Conservation (phyloP, 1,139 yeast species). For the Saccharomyces hybrid region DNA sequence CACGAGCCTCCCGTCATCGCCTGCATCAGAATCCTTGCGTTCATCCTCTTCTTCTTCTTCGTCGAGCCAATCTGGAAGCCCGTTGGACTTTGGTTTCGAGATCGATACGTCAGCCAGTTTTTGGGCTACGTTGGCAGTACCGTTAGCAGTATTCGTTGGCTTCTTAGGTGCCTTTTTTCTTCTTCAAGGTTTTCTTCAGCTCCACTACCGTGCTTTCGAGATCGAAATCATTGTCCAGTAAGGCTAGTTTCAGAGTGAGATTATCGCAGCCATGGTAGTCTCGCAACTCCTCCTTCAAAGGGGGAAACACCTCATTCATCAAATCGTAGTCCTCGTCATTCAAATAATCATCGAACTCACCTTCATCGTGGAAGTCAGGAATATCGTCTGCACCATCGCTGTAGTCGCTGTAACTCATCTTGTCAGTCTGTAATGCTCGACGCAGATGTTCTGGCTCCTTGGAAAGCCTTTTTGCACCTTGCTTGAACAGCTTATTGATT, state of each 20-base stretch:
- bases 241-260: slow-evolving; percentile 26
- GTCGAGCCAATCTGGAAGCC: slow-evolving; percentile 9
- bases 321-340: slow-evolving; percentile 32
- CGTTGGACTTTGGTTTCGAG: neutral
- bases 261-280: slow-evolving; percentile 30
- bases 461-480: neutral
- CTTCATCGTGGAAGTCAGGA: slow-evolving; percentile 31
- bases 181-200: slow-evolving; percentile 24
- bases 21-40: slow-evolving; percentile 9
- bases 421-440: slow-evolving; percentile 7
- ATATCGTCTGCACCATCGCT: slow-evolving; percentile 23
- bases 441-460: neutral
- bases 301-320: slow-evolving; percentile 26
- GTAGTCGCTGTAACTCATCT: slow-evolving; percentile 15
- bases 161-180: slow-evolving; percentile 19
- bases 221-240: slow-evolving; percentile 28
- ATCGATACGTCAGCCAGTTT: slow-evolving; percentile 13
- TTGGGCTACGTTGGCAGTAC: slow-evolving; percentile 34
- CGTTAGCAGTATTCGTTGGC: neutral
- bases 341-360: slow-evolving; percentile 32
- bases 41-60: slow-evolving; percentile 14
- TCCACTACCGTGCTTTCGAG: slow-evolving; percentile 20
- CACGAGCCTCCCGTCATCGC: slow-evolving; percentile 7
- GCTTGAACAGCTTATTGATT: neutral
- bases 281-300: slow-evolving; percentile 19